Conservation (phyloP, 257 asterid species). For the Solanum rostratum region DNA sequence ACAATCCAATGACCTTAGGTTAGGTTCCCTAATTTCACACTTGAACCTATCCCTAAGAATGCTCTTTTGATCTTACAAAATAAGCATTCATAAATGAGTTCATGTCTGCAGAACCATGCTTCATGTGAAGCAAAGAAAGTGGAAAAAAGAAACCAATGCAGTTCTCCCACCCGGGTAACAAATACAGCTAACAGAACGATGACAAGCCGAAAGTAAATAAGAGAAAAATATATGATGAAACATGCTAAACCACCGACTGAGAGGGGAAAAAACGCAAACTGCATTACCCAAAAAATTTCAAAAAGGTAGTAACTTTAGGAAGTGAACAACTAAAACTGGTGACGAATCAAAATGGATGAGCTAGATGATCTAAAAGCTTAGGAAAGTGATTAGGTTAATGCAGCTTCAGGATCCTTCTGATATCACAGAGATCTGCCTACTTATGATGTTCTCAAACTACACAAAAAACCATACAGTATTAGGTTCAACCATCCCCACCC, state of each 20-base stretch:
- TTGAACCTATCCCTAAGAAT: background rate
- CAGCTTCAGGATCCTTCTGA: background rate
- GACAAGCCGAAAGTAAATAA: background rate
- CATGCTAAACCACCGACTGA: background rate
- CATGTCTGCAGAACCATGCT: background rate
- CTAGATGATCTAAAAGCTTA: background rate
- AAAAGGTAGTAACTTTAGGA: background rate
- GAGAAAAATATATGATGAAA: background rate
- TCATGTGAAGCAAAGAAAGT: background rate
- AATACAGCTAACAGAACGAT: background rate
- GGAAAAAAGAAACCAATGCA: background rate
- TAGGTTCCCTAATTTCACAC: background rate
- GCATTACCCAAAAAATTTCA: background rate
- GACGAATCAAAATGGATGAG: background rate
- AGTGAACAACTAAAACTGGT: background rate
- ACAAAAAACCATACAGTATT: background rate
- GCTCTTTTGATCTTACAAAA: background rate
- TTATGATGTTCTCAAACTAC: background rate
- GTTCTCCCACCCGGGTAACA: background rate
- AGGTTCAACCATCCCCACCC: background rate
- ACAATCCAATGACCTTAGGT: background rate
- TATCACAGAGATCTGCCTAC: background rate
- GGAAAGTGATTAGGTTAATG: background rate
- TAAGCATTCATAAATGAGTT: background rate
- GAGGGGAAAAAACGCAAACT: background rate